Evolutionary conservation across 352 stramenopile genomes (phyloP).

Genomic region (Phytophthora brassicae): DNA sequence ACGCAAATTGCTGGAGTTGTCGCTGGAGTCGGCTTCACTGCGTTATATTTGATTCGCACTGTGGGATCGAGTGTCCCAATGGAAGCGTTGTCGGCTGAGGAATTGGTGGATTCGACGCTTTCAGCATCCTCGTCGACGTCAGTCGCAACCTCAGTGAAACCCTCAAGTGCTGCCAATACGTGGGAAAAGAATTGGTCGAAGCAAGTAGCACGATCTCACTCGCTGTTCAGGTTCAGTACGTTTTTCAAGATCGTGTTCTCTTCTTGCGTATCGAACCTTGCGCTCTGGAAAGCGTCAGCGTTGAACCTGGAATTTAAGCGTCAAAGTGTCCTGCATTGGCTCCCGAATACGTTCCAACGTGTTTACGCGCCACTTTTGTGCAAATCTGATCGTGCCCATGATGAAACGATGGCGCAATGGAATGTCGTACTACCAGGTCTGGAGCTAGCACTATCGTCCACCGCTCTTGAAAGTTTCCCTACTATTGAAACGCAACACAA

Average conservation of each 20-base stretch:
- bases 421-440: constrained; percentile 73
- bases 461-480: constrained; percentile 63
- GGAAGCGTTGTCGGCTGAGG: constrained; percentile 35
- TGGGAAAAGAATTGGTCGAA: constrained; percentile 84
- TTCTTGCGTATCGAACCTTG: constrained; percentile 60
- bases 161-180: constrained; percentile 18
- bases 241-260: constrained; percentile 78
- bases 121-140: constrained; percentile 8
- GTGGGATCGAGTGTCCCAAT: constrained; percentile 36
- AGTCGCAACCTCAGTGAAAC: neutral
- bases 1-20: constrained; percentile 67
- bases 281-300: constrained; percentile 70
- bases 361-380: constrained; percentile 73
- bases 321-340: constrained; percentile 70
- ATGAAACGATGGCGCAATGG: constrained; percentile 75
- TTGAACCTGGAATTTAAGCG: constrained; percentile 73
- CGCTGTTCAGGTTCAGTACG: constrained; percentile 65
- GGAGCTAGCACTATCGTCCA: constrained; percentile 64
- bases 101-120: constrained; percentile 13
- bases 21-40: constrained; percentile 56
- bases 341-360: constrained; percentile 69
- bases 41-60: constrained; percentile 81
- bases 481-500: constrained; percentile 56
- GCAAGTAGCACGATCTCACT: constrained; percentile 70
- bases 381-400: constrained; percentile 76